phyloP scores from a whole-genome alignment of 2,329 filamentous ascomycete genomes.

The Epichloe festucae region DNA sequence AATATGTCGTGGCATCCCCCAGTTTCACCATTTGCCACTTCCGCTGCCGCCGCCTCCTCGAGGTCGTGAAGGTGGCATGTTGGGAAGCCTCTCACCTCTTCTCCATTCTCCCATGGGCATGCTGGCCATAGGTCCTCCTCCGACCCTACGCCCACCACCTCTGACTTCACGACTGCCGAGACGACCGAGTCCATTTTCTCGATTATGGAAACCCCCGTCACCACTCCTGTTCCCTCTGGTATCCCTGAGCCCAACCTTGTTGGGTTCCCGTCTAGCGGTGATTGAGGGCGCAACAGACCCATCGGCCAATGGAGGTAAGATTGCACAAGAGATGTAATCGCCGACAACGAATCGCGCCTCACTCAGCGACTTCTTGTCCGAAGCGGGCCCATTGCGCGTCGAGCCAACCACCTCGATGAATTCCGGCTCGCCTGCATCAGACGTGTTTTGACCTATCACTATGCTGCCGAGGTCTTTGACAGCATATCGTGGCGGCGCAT shows the following conservation, averaged over 20 bases:
- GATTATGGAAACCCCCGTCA: slow-evolving; percentile 13
- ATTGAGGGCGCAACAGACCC: slow-evolving; percentile 59
- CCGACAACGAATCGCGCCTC: slow-evolving; percentile 77
- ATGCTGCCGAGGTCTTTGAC: slow-evolving; percentile 75
- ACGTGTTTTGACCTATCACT: slow-evolving; percentile 52
- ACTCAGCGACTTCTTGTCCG: slow-evolving; percentile 61
- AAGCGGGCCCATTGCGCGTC: slow-evolving; percentile 37
- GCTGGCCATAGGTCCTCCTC: slow-evolving; percentile 22
- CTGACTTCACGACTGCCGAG: slow-evolving; percentile 23
- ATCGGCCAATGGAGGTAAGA: slow-evolving; percentile 61
- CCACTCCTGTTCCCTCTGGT: slow-evolving; percentile 13
- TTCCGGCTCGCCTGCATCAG: slow-evolving; percentile 28
- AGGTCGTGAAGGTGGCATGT: slow-evolving; percentile 25
- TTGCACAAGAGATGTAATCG: slow-evolving; percentile 74
- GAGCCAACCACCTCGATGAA: slow-evolving; percentile 21
- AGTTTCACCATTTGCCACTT: slow-evolving; percentile 15
- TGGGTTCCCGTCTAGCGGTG: slow-evolving; percentile 16
- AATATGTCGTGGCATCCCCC: background rate
- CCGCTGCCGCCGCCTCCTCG: slow-evolving; percentile 14
- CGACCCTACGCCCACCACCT: slow-evolving; percentile 26
- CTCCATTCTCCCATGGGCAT: slow-evolving; percentile 50
- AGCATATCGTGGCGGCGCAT: slow-evolving; percentile 44
- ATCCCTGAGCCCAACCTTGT: slow-evolving; percentile 2
- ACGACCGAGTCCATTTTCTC: slow-evolving; percentile 19
- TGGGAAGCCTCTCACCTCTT: slow-evolving; percentile 49